Evolutionary conservation across 2,329 filamentous ascomycete species (phyloP), one percentile per base, ranked within the genome.

Genomic region (Exophiala sideris): DNA sequence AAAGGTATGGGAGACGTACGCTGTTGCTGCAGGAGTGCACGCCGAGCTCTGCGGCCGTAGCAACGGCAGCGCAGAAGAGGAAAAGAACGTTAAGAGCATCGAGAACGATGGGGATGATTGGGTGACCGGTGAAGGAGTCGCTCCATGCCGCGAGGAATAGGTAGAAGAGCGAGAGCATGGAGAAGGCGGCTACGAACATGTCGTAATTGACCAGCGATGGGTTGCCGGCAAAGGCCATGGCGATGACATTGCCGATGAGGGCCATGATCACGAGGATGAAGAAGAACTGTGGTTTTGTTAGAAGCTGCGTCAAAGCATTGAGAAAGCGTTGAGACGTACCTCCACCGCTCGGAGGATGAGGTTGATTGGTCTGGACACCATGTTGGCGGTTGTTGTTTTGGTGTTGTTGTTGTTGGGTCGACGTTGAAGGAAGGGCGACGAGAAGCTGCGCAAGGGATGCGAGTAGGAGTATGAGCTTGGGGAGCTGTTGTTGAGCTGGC

Each of bases 201-300:
- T 70, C 63, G 65, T 76, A 80, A 67, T 80, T 80, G 71, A 87
- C 73, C 48, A 82, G 75, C 18, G 78, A 73, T 2, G 81, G 78
- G 63, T 82, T 80, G 66, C 82, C 79, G 48, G 71, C 64, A 54
- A 71, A 72, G 3, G 76, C 70, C 36, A 76, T 71, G 48, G 75
- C 73, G 66, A 86, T 82, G 73, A 84, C 83, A 74, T 85, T 83
- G 62, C 82, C 83, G 62, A 83, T 67, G 42, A 86, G 73, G 10
- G 81, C 75, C 73, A 85, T 80, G 65, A 85, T 69, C 64, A 86
- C 75, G 52, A 85, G 67, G 33, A 80, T 74, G 71, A 77, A 84
- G 64, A 84, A 46, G 69, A 85, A 80, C 81, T 85, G 59, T 12
- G 42, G 14, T 21, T 12, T 5, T 45, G 45, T 60, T 34, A 56